A percentile compares a stretch with the other conserved stretches of the same genome.
Conservation (phyloP, 2,329 filamentous ascomycete genomes). For the Fusarium chaquense region DNA sequence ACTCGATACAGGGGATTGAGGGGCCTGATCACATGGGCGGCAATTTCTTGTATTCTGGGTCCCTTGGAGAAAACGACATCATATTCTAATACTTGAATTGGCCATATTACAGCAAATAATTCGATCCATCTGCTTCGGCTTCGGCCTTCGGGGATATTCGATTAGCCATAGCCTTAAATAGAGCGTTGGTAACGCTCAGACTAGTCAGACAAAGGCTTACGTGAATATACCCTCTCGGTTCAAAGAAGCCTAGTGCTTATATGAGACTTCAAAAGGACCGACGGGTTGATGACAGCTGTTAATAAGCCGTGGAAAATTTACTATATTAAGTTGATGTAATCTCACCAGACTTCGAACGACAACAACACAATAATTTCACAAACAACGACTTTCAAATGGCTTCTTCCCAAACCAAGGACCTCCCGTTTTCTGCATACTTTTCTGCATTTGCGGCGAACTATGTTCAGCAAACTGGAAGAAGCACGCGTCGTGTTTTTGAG, state of each 20-base stretch:
- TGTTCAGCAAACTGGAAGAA: slow-evolving; percentile 47
- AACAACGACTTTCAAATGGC: not conserved
- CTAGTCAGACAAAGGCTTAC: not conserved
- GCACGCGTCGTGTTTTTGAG: slow-evolving; percentile 44
- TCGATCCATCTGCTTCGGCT: not conserved
- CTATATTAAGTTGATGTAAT: not conserved
- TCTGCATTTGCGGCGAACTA: slow-evolving; percentile 46
- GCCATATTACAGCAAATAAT: not conserved
- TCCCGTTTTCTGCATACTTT: slow-evolving; percentile 44
- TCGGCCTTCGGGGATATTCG: not conserved
- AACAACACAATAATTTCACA: not conserved
- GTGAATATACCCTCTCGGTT: not conserved
- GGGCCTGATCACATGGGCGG: slow-evolving; percentile 11
- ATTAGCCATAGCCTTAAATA: not conserved
- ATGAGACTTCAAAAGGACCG: not conserved
- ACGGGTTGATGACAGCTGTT: not conserved
- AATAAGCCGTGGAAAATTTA: not conserved
- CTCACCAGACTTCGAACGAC: not conserved
- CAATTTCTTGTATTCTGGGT: slow-evolving; percentile 9
- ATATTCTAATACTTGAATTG: slow-evolving; percentile 5
- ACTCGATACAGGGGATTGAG: slow-evolving; percentile 25
- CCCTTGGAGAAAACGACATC: slow-evolving; percentile 1
- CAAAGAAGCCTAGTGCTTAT: not conserved
- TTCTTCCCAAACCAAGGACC: slow-evolving; percentile 21
- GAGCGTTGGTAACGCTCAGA: not conserved